Evolutionary conservation across 2,329 filamentous ascomycete species (phyloP).

Genomic region (Huntiella savannae): DNA sequence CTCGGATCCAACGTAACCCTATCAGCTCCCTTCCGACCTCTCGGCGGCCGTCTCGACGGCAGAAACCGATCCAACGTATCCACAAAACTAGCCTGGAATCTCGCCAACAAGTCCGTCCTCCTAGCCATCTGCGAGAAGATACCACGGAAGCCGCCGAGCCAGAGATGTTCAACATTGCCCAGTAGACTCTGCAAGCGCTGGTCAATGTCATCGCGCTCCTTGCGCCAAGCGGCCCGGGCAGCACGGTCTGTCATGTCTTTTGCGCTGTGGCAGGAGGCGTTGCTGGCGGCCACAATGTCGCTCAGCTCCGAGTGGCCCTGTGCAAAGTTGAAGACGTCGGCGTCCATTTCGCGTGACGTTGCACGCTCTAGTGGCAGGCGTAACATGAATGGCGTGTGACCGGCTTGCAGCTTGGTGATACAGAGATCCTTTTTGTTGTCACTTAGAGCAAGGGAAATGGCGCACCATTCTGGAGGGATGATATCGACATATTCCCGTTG

Average conservation of each 20-base stretch:
- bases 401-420: conserved; percentile 65
- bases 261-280: conserved; percentile 59
- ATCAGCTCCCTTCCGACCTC: conserved; percentile 20
- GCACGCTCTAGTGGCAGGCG: conserved; percentile 71
- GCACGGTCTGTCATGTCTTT: conserved; percentile 55
- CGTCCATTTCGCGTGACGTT: conserved; percentile 57
- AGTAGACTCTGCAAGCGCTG: conserved; percentile 57
- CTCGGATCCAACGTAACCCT: conserved; percentile 33
- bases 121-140: conserved; percentile 64
- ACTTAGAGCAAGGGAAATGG: conserved; percentile 68
- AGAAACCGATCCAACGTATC: conserved; percentile 66
- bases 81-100: conserved; percentile 63
- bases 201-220: conserved; percentile 64
- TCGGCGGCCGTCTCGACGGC: conserved; percentile 55
- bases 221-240: conserved; percentile 76
- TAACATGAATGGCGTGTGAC: conserved; percentile 64
- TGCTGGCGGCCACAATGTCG: conserved; percentile 66
- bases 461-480: conserved; percentile 65
- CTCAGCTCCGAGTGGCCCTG: conserved; percentile 61
- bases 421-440: conserved; percentile 70
- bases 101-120: conserved; percentile 44
- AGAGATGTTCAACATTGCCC: conserved; percentile 72
- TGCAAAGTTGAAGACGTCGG: conserved; percentile 49
- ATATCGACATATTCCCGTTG: conserved; percentile 70
- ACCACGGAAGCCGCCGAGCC: conserved; percentile 87